Conservation (phyloP, 441 rosid species). For the Pelargonium fulgidum region DNA sequence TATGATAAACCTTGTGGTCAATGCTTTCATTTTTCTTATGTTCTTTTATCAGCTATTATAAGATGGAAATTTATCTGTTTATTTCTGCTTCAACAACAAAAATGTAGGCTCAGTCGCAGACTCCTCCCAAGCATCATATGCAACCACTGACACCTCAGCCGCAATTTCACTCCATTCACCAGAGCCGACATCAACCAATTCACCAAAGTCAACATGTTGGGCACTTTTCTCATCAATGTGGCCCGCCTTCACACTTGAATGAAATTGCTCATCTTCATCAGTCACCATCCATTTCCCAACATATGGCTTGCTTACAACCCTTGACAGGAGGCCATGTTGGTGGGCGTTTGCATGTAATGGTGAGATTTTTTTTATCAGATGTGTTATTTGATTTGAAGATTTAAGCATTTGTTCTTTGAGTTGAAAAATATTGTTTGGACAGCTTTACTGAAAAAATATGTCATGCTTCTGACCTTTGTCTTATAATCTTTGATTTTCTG, state of each 20-base stretch:
- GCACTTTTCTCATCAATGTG: constrained; percentile 74
- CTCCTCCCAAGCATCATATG: constrained; percentile 64
- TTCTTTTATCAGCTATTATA: not conserved
- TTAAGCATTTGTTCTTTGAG: not conserved
- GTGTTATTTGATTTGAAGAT: not conserved
- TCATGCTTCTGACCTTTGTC: not conserved
- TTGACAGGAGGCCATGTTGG: constrained; percentile 56
- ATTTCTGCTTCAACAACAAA: constrained; percentile 37
- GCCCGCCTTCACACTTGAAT: constrained; percentile 42
- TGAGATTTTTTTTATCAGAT: constrained; percentile 26
- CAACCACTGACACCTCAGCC: constrained; percentile 53
- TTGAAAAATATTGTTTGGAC: not conserved
- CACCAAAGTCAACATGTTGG: constrained; percentile 52
- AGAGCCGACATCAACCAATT: constrained; percentile 57
- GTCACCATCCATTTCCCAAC: constrained; percentile 67
- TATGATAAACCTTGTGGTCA: not conserved
- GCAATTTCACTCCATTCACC: constrained; percentile 69
- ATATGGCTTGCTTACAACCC: constrained; percentile 78
- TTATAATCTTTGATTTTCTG: not conserved
- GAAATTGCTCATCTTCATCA: constrained; percentile 62
- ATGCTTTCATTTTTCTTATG: not conserved
- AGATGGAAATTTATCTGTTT: constrained; percentile 10
- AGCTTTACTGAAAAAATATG: not conserved
- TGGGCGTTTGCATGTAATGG: constrained; percentile 69
- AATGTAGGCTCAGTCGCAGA: constrained; percentile 35